Evolutionary conservation across 2,329 filamentous ascomycete species (phyloP).

Genomic region (Neofusicoccum parvum): DNA sequence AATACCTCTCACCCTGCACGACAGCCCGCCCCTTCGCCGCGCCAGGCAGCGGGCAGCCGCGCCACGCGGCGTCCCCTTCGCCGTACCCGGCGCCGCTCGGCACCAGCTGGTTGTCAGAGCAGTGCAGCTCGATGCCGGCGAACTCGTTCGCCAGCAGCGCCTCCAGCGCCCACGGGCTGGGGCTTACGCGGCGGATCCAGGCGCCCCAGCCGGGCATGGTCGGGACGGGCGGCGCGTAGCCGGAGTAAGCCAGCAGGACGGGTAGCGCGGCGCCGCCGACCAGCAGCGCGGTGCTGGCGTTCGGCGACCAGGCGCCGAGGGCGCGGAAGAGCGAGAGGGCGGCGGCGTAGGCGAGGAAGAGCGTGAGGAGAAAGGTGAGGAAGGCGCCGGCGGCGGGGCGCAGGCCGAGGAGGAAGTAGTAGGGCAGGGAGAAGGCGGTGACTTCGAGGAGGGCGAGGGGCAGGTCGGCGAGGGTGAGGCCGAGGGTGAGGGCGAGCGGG

Average conservation of each 20-base stretch:
- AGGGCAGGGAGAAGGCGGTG: conserved; percentile 60
- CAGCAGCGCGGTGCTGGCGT: conserved; percentile 38
- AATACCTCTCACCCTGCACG: conserved; percentile 59
- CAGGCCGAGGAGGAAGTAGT: conserved; percentile 65
- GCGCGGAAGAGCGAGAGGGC: conserved; percentile 46
- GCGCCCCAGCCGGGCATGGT: conserved; percentile 44
- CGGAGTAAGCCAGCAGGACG: conserved; percentile 40
- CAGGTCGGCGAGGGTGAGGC: conserved; percentile 60
- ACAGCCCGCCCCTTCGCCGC: conserved; percentile 53
- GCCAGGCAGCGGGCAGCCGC: conserved; percentile 63
- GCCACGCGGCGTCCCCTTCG: conserved; percentile 47
- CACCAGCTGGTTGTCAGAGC: conserved; percentile 58
- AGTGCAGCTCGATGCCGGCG: conserved; percentile 57
- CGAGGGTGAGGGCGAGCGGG: conserved; percentile 61
- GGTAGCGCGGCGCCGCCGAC: conserved; percentile 45
- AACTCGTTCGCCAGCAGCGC: conserved; percentile 73
- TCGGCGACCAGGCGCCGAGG: conserved; percentile 37
- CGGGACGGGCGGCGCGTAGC: conserved; percentile 40
- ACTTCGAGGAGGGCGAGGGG: conserved; percentile 62
- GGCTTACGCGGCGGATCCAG: conserved; percentile 49
- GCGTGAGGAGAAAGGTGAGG: conserved; percentile 64
- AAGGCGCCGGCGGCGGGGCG: conserved; percentile 61
- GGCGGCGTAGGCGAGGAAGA: conserved; percentile 56
- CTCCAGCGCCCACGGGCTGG: conserved; percentile 70
- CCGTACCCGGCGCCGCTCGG: conserved; percentile 52